phyloP scores from a whole-genome alignment of 768 basidiomycete genomes.

The Russula vinacea region DNA sequence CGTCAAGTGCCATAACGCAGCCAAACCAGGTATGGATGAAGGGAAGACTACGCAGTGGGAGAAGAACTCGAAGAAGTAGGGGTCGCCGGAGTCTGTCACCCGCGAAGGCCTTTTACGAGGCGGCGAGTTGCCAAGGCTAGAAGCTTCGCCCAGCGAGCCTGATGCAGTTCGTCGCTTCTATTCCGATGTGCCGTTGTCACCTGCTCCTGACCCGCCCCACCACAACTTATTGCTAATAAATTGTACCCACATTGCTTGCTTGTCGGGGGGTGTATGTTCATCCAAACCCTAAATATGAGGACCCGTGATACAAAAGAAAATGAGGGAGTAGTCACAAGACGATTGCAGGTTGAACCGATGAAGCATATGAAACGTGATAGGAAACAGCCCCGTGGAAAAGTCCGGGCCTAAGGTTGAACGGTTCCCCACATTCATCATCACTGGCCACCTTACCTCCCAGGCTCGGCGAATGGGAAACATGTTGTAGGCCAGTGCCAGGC shows the following conservation, averaged over 20 bases:
- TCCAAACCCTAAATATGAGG: background rate
- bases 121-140: background rate
- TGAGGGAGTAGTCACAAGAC: background rate
- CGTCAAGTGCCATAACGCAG: conserved; percentile 5
- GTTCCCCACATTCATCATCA: background rate
- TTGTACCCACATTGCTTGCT: background rate
- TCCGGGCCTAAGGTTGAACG: background rate
- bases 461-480: too few species aligned
- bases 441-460: background rate
- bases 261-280: background rate
- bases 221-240: background rate
- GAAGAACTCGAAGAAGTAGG: background rate
- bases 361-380: background rate
- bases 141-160: background rate
- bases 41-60: background rate
- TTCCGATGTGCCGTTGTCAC: background rate
- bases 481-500: background rate
- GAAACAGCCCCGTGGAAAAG: background rate
- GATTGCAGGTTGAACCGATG: too few species aligned
- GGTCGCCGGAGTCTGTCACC: background rate
- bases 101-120: background rate
- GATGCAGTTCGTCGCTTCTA: background rate
- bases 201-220: background rate
- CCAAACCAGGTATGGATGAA: background rate
- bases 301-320: background rate